Base-by-base conservation (phyloP, 805 yeast species). In the Lipomyces lipofer region DNA sequence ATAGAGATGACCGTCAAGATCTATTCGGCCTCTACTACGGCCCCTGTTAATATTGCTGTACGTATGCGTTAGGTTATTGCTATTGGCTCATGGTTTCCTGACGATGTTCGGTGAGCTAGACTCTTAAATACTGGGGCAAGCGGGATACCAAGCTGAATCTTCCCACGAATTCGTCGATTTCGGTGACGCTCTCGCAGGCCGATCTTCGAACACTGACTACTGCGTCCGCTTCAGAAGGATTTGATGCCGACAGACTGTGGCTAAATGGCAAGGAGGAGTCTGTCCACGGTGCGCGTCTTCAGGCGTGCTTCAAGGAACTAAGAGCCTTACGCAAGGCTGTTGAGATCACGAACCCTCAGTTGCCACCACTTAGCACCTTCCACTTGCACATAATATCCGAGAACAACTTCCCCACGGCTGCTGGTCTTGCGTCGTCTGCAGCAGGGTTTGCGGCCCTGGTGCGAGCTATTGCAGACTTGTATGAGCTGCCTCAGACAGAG, bases 341-440 rank as follows among this genome's bases (percentile, higher is more conserved):
- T 47, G 97, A 91, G 71, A 59, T 63, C 13, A 47, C 64, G n/a
- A 81, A 88, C 66, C 33, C 76, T 0, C 56, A 73, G 1, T 72
- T 85, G 60, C 88, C 91, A 5, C 60, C 64, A 17, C 44, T 90
- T 55, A 79, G 92, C 29, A 65, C 74, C 17, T 82, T 80, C 80
- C 77, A 79, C 48, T 75, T 94, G 53, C 88, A 84, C 65, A 86
- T 94, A 63, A 95, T 88, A 12, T 84, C 95, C 25, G 96, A 89
- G 68, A 94, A 94, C 75, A 94, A 94, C 73, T 94, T 94, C 78
- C 99, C 99, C 49, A 94, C 99, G 24, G 99, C 99, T 29, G 99
- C 99, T 4, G 99, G 99, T 2, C 79, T 94, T 64, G 99, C 99
- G 0, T 89, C 97, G 0, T 86, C 96, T 4, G 99, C 99, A 12